Percentiles rank a stretch among this genome's conserved stretches.
Conservation (phyloP, 176 grass and related monocot species). For the Aegilops bicornis region DNA sequence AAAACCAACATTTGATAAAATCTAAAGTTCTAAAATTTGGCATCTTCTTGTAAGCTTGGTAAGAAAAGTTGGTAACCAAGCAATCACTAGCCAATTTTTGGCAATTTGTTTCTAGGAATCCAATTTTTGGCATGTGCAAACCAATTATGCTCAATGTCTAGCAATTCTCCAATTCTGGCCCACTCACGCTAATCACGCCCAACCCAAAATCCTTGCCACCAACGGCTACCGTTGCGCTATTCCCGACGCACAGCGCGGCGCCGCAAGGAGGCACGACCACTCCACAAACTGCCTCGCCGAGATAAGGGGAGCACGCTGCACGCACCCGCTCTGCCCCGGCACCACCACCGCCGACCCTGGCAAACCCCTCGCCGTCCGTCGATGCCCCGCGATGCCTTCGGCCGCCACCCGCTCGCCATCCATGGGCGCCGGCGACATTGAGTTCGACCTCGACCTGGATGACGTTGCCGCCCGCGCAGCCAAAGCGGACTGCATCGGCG, state of each 20-base stretch:
- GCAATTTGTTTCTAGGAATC: too few relatives aligned
- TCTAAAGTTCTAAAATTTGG: too few relatives aligned
- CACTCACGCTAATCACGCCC: background rate
- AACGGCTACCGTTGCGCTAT: slow-evolving; percentile 34
- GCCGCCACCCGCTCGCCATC: background rate
- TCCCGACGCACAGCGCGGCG: slow-evolving; percentile 2
- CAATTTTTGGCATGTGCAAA: too few relatives aligned
- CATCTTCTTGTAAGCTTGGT: too few relatives aligned
- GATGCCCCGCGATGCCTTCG: slow-evolving; percentile 28
- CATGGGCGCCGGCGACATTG: background rate
- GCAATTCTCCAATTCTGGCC: background rate
- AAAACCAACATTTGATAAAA: too few relatives aligned
- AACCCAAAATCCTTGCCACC: background rate
- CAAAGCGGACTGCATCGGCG: slow-evolving; percentile 37
- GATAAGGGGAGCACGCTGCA: background rate
- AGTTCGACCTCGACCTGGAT: slow-evolving; percentile 8
- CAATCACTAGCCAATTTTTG: too few relatives aligned
- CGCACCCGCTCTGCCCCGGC: background rate
- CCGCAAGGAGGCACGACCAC: background rate
- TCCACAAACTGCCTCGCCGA: background rate
- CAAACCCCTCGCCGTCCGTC: background rate
- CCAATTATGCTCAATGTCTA: too few relatives aligned
- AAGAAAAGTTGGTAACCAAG: too few relatives aligned
- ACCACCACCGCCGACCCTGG: background rate
- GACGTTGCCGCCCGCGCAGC: slow-evolving; percentile 4